Conservation (phyloP, 2,329 filamentous ascomycete genomes). For the Fonsecaea monophora region DNA sequence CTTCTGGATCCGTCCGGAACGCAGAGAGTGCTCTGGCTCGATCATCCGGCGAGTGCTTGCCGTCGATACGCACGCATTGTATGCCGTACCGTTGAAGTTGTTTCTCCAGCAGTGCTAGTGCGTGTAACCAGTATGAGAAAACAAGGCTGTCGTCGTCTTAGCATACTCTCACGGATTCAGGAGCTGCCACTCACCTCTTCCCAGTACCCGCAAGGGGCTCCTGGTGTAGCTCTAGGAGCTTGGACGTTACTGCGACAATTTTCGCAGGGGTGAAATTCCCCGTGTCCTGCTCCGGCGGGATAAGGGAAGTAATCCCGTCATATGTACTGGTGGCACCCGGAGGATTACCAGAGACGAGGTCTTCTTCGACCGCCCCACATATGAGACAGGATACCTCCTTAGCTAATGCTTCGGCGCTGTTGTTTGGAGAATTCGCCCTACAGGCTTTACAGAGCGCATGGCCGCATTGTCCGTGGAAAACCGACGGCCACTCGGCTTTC, state of each 20-base stretch:
- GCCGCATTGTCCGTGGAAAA: constrained; percentile 5
- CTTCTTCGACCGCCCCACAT: background rate
- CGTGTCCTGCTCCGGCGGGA: background rate
- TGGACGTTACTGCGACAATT: background rate
- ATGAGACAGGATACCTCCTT: background rate
- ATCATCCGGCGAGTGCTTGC: background rate
- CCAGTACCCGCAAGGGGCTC: background rate
- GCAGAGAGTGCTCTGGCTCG: background rate
- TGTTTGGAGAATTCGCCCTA: background rate
- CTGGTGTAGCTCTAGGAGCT: background rate
- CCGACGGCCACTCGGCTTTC: background rate
- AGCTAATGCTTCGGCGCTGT: background rate
- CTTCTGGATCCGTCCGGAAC: constrained; percentile 91
- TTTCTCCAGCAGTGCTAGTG: constrained; percentile 1
- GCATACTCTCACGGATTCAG: background rate
- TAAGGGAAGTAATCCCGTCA: background rate
- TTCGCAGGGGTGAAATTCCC: background rate
- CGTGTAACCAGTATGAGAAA: constrained; percentile 1
- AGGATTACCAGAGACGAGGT: background rate
- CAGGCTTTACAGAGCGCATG: constrained; percentile 1
- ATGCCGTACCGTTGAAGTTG: background rate
- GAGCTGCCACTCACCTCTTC: background rate
- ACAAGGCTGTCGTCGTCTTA: background rate
- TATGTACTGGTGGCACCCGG: background rate
- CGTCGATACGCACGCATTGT: background rate